Conservation (phyloP, 192 early-diverging fungal genomes). For the Backusella tarrabulga region DNA sequence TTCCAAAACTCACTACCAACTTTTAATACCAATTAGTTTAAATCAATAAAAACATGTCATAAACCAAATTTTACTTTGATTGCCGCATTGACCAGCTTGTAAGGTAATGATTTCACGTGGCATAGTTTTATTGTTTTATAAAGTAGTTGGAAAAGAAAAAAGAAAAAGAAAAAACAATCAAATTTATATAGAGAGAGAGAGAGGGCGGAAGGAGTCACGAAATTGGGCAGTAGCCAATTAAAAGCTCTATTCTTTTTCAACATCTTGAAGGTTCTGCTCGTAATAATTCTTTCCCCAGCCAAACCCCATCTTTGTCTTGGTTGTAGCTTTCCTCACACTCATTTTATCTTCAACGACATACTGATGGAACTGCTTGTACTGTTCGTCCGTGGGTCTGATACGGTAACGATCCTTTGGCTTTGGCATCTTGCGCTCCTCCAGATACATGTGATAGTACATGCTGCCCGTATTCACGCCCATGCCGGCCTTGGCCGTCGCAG, state of each 20-base stretch:
- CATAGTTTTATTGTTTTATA: constrained; percentile 39
- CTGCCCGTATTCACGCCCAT: background rate
- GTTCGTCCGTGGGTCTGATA: background rate
- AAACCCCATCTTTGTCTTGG: background rate
- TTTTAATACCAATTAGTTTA: constrained; percentile 27
- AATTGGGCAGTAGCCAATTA: too few relatives aligned
- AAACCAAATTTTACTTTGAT: constrained; percentile 73
- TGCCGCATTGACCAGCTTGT: constrained; percentile 96
- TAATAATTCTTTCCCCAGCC: too few relatives aligned
- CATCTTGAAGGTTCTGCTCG: too few relatives aligned
- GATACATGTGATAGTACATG: background rate
- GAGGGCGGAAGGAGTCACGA: background rate
- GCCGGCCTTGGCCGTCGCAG: background rate
- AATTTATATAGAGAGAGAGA: background rate
- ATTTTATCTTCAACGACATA: background rate
- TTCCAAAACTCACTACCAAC: constrained; percentile 96
- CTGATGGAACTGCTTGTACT: background rate
- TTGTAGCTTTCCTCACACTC: background rate
- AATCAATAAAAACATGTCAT: background rate
- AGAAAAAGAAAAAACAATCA: background rate
- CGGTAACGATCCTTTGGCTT: too few relatives aligned
- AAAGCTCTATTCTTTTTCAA: too few relatives aligned
- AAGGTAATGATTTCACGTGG: constrained; percentile 96
- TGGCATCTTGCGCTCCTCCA: background rate
- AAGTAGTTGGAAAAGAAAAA: background rate